Evolutionary conservation across 202 grass and related monocot species (phyloP), one percentile per base, ranked within the genome.

Genomic region (Brachypodium distachyon): DNA sequence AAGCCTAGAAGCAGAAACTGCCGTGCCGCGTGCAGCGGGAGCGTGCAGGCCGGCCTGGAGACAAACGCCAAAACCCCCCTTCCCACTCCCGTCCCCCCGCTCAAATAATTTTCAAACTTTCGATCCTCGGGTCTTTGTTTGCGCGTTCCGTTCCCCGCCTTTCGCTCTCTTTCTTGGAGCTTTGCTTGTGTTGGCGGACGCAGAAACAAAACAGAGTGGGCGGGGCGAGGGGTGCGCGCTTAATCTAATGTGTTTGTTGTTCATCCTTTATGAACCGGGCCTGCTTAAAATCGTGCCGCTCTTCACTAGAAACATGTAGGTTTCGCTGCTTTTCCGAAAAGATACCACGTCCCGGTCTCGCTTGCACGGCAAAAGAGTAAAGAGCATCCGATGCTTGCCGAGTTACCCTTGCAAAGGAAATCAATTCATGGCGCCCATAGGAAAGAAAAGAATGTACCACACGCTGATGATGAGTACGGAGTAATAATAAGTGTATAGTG

Each of bases 1-100:
- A 62, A 4, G 40, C 38, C 59, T 19, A 13, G 38, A 29, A 43
- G 7, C 18, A 37, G 57, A 16, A 57, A 4, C 74, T 31, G 67
- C 51, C 37, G 79, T 87, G 85, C 73, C 85, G 73, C 79, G 73
- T 18, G 66, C 72, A 61, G 67, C 16, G 80, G 74, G 67, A 53
- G 80, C 85, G 68, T 79, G 81, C 81, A 79, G 43, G 61, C 69
- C 68, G 69, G 28, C 17, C 5, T 41, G 53, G 69, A 70, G 86
- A 70, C 74, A 79, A n/a, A 10, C 61, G 44, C 69, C 80, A 9
- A 40, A 82, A 81, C 18, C n/a, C 54, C 37, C 8, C 48, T 46
- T n/a, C 18, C 59, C n/a, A 19, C 43, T 7, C 41, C 4, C 16
- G 12, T 16, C 7, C 16, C 43, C 27, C 28, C 11, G 28, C 18